Percentiles rank a stretch among this genome's conserved stretches.
These are phyloP conservation scores for Tricholoma matsutake DNA, from an alignment of 768 basidiomycete species.

Conservation along the genomic window DNA sequence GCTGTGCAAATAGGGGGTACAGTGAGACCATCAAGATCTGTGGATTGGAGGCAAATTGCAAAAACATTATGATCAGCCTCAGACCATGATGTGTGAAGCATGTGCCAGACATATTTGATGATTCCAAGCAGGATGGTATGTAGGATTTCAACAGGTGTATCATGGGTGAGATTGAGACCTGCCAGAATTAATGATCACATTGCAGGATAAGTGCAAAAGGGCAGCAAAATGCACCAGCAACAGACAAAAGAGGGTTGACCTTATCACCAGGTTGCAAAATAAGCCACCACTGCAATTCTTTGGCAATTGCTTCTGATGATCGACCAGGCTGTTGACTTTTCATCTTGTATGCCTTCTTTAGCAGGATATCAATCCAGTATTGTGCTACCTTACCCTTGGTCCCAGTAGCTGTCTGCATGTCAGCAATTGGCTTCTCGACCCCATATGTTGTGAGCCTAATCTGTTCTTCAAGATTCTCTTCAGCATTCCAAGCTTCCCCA, in stretches of 20 bases:
- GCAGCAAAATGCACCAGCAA: slow-evolving; percentile 14
- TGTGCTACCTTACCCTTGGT: slow-evolving; percentile 31
- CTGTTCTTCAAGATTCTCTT: slow-evolving; percentile 19
- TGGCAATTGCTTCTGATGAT: slow-evolving; percentile 13
- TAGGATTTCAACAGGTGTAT: slow-evolving; percentile 37
- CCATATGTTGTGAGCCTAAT: slow-evolving; percentile 18
- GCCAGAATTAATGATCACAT: background rate
- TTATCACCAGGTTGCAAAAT: slow-evolving; percentile 18
- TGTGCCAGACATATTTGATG: too few species aligned
- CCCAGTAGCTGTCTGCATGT: slow-evolving; percentile 26
- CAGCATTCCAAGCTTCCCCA: slow-evolving; percentile 8
- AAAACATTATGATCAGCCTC: slow-evolving; percentile 21
- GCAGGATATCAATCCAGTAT: slow-evolving; percentile 28
- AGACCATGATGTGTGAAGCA: slow-evolving; percentile 36
- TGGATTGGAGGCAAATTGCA: slow-evolving; percentile 21
- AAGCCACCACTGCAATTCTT: slow-evolving; percentile 18
- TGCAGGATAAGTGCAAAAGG: background rate
- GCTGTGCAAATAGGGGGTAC: slow-evolving; percentile 21
- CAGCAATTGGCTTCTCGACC: slow-evolving; percentile 10
- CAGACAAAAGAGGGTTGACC: slow-evolving; percentile 17
- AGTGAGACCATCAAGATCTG: slow-evolving; percentile 24
- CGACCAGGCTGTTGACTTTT: background rate
- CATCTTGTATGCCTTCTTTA: slow-evolving; percentile 12
- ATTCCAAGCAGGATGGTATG: slow-evolving; percentile 34
- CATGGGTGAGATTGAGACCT: slow-evolving; percentile 24